Percentiles rank a stretch among this genome's conserved stretches.
Conservation (phyloP, 805 yeast genomes). For the Candida gorgasii region DNA sequence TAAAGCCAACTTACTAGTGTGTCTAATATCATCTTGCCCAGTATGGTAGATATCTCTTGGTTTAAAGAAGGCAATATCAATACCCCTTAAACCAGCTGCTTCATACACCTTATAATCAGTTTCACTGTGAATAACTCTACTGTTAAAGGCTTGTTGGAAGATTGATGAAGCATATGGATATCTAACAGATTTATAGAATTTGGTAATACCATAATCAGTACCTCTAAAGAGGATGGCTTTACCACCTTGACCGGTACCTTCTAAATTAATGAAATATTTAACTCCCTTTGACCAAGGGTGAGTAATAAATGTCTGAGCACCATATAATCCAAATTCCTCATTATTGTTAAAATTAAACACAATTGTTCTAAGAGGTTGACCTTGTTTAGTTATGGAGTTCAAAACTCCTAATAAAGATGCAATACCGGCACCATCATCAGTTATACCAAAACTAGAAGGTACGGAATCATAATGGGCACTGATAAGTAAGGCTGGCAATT, state of each 20-base stretch:
- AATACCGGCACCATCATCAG: conserved; percentile 91
- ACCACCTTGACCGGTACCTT: conserved; percentile 93
- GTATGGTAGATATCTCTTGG: conserved; percentile 89
- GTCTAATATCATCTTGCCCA: conserved; percentile 62
- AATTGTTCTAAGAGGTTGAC: conserved; percentile 68
- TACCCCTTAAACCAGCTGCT: conserved; percentile 69
- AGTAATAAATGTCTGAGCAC: conserved; percentile 70
- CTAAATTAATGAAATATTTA: conserved; percentile 72
- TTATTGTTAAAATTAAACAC: conserved; percentile 85
- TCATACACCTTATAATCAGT: conserved; percentile 75
- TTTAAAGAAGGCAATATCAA: conserved; percentile 86
- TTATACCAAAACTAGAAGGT: conserved; percentile 82
- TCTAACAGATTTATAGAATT: conserved; percentile 54
- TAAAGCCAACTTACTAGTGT: conserved; percentile 64
- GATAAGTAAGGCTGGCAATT: conserved; percentile 65
- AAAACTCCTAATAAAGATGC: conserved; percentile 77
- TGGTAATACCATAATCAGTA: conserved; percentile 73
- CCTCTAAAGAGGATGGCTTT: conserved; percentile 80
- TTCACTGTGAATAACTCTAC: conserved; percentile 70
- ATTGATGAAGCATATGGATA: conserved; percentile 78
- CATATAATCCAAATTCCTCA: conserved; percentile 85
- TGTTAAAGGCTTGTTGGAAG: conserved; percentile 82
- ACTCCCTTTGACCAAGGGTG: conserved; percentile 73
- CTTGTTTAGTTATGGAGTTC: conserved; percentile 39
- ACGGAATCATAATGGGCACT: conserved; percentile 92